Conservation (phyloP, 148 eudicot genomes). For the Rhododendron kiyosumense region DNA sequence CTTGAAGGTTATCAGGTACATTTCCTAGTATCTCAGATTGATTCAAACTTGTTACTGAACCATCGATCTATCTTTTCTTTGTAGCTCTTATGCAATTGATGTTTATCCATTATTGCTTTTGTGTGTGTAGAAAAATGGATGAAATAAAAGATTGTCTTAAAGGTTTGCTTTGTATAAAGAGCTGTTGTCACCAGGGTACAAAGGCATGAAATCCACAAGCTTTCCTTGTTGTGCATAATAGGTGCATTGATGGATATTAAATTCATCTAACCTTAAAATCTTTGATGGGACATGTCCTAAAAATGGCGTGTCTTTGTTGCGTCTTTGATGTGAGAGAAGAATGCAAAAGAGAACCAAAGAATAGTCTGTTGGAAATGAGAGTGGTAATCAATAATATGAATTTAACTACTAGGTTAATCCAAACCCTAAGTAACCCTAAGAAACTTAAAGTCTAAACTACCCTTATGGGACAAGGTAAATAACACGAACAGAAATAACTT, state of each 20-base stretch:
- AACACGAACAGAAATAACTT: too few relatives aligned
- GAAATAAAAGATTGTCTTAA: background rate
- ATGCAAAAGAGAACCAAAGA: background rate
- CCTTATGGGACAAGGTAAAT: too few relatives aligned
- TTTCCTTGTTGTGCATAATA: background rate
- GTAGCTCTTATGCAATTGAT: background rate
- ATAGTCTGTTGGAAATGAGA: background rate
- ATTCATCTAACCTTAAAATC: background rate
- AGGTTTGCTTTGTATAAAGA: background rate
- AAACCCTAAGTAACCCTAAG: background rate
- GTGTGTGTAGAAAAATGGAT: background rate
- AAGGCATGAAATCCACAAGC: background rate
- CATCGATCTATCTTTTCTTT: background rate
- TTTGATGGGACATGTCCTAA: background rate
- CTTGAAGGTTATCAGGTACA: conserved; percentile 87
- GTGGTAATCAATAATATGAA: background rate
- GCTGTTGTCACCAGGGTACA: background rate
- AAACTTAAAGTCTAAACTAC: too few relatives aligned
- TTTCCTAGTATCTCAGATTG: background rate
- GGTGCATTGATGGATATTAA: background rate
- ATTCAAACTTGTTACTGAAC: background rate
- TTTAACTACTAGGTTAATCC: background rate
- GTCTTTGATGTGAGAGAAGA: background rate
- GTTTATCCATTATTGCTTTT: background rate
- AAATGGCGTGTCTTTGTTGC: background rate